A percentile compares a stretch with the other conserved stretches of the same genome.
Evolutionary conservation across 441 rosid genomes (phyloP).

Genomic region (Pelargonium fulgidum): DNA sequence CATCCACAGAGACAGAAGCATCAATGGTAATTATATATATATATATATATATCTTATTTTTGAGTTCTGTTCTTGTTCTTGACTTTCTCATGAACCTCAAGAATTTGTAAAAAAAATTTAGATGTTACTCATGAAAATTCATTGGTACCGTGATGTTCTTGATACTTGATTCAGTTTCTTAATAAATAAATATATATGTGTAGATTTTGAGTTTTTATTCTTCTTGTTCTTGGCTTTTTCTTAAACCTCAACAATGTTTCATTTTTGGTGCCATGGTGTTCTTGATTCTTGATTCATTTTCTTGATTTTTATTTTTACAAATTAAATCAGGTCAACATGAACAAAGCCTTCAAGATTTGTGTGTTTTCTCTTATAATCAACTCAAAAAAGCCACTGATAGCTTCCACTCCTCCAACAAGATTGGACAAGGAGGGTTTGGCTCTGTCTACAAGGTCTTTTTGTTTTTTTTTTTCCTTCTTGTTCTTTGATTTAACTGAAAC

Average conservation of each 20-base stretch:
- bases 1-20: neutral
- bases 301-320: slow-evolving; percentile 13
- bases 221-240: slow-evolving; percentile 5
- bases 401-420: slow-evolving; percentile 50
- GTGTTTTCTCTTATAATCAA: slow-evolving; percentile 38
- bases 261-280: neutral
- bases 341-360: slow-evolving; percentile 20
- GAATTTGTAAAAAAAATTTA: neutral
- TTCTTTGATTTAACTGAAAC: neutral
- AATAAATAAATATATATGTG: neutral
- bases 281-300: slow-evolving; percentile 10
- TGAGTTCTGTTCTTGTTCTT: neutral
- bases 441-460: slow-evolving; percentile 56
- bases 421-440: slow-evolving; percentile 77
- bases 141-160: neutral
- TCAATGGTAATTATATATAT: slow-evolving; percentile 20
- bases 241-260: neutral
- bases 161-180: slow-evolving; percentile 14
- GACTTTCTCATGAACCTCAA: neutral
- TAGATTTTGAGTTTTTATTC: neutral
- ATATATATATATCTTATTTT: neutral
- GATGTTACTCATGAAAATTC: no score
- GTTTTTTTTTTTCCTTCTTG: no score
- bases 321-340: slow-evolving; percentile 20
- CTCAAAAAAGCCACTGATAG: slow-evolving; percentile 45